Conservation (phyloP, 2,329 filamentous ascomycete species). For the Ambrosiella xylebori region DNA sequence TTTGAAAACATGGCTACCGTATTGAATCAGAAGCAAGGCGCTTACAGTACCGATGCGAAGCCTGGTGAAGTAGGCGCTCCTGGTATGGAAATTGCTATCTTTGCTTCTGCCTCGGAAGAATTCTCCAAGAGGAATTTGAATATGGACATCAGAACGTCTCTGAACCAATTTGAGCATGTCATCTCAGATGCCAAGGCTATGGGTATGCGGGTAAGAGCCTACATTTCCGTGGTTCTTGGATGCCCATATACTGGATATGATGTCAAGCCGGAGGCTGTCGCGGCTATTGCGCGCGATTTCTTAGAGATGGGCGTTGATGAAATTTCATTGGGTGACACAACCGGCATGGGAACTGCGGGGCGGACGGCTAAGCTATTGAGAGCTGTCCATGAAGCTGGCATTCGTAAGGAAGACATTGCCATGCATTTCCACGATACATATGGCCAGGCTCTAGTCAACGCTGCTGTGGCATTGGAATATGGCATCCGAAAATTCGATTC, state of each 20-base stretch:
- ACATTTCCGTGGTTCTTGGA: conserved; percentile 64
- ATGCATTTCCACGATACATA: conserved; percentile 86
- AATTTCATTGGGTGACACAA: conserved; percentile 79
- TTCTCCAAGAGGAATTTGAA: conserved; percentile 74
- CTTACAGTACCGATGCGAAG: conserved; percentile 35
- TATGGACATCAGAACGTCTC: conserved; percentile 57
- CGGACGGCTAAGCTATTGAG: conserved; percentile 47
- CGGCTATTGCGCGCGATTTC: conserved; percentile 49
- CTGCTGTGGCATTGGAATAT: conserved; percentile 57
- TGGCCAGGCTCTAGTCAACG: conserved; percentile 70
- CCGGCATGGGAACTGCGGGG: conserved; percentile 73
- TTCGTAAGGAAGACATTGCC: conserved; percentile 53
- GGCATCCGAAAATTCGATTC: conserved; percentile 66
- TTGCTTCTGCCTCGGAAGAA: conserved; percentile 64
- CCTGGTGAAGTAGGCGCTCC: conserved; percentile 27
- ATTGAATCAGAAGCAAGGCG: conserved; percentile 32
- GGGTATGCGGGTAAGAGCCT: conserved; percentile 55
- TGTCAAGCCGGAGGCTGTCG: conserved; percentile 45
- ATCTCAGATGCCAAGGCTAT: conserved; percentile 48
- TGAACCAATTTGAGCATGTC: conserved; percentile 52
- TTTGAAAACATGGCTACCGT: conserved; percentile 43
- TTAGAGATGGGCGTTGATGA: conserved; percentile 81
- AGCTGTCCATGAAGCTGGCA: conserved; percentile 46
- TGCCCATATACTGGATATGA: conserved; percentile 59
- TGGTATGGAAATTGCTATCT: conserved; percentile 56